Evolutionary conservation across 768 basidiomycete species (phyloP).

Genomic region (Gloeopeniophorella convolvens): DNA sequence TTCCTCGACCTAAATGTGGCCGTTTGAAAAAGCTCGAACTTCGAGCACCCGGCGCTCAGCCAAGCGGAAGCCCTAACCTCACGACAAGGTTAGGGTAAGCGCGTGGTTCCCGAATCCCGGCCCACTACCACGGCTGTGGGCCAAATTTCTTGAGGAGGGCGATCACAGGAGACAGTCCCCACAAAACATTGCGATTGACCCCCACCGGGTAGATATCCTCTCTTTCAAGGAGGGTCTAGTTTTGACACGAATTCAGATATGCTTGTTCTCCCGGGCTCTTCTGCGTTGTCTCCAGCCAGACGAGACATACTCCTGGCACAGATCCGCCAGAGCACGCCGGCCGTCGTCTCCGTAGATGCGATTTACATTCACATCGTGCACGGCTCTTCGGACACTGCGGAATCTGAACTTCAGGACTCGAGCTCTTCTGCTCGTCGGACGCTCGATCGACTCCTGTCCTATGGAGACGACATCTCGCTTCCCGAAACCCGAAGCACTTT

Average conservation of each 20-base stretch:
- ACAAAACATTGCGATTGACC: background rate
- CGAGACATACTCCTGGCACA: constrained; percentile 56
- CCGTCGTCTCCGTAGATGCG: constrained; percentile 67
- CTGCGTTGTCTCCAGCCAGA: constrained; percentile 65
- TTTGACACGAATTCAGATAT: constrained; percentile 34
- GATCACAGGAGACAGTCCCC: background rate
- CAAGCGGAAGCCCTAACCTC: too few species aligned
- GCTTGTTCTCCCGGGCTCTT: constrained; percentile 75
- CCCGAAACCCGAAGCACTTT: constrained; percentile 36
- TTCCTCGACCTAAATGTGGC: too few species aligned
- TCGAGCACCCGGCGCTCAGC: too few species aligned
- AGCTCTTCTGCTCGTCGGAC: constrained; percentile 42
- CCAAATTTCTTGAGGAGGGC: background rate
- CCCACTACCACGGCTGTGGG: too few species aligned
- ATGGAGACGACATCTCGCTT: constrained; percentile 70
- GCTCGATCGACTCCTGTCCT: constrained; percentile 68
- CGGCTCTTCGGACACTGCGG: constrained; percentile 38
- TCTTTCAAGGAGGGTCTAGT: background rate
- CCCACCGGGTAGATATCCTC: background rate
- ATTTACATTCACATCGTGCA: constrained; percentile 85
- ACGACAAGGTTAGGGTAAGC: too few species aligned
- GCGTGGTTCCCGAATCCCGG: too few species aligned
- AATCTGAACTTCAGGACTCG: constrained; percentile 40
- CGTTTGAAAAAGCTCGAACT: too few species aligned
- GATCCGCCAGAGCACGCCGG: constrained; percentile 46